phyloP scores from a whole-genome alignment of 805 yeast species.

The Cyberlindnera bimundalis region DNA sequence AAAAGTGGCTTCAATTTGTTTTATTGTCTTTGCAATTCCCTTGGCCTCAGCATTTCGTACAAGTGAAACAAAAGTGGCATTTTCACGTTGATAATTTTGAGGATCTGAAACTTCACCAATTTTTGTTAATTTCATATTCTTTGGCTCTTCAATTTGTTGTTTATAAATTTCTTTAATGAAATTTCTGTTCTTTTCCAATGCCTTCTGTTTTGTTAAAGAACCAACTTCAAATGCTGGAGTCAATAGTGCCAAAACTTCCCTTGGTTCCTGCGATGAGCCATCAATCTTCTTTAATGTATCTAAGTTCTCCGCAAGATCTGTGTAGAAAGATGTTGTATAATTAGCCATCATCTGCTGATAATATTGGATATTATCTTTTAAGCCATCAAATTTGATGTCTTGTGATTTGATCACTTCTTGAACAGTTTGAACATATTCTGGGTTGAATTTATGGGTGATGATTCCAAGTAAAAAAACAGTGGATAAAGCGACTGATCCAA shows the following conservation, averaged over 20 bases:
- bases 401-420: constrained; percentile 9
- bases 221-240: constrained; percentile 22
- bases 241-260: constrained; percentile 13
- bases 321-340: constrained; percentile 20
- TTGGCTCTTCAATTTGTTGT: constrained; percentile 29
- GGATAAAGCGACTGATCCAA: neutral
- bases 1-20: constrained; percentile 59
- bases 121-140: constrained; percentile 16
- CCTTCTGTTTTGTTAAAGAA: constrained; percentile 11
- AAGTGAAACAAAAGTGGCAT: constrained; percentile 70
- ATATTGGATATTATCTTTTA: constrained; percentile 13
- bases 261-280: neutral
- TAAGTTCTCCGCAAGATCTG: constrained; percentile 6
- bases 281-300: constrained; percentile 2
- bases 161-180: constrained; percentile 8
- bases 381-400: constrained; percentile 6
- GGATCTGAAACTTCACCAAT: constrained; percentile 13
- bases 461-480: constrained; percentile 1
- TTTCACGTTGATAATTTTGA: constrained; percentile 39
- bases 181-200: constrained; percentile 14
- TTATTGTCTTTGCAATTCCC: constrained; percentile 49
- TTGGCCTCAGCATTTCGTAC: constrained; percentile 65
- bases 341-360: constrained; percentile 23
- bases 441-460: constrained; percentile 3
- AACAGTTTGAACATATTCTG: constrained; percentile 15